These are phyloP conservation scores for Ophiocordyceps robertsii DNA, from an alignment of 2,329 filamentous ascomycete species.

Conservation along the genomic window DNA sequence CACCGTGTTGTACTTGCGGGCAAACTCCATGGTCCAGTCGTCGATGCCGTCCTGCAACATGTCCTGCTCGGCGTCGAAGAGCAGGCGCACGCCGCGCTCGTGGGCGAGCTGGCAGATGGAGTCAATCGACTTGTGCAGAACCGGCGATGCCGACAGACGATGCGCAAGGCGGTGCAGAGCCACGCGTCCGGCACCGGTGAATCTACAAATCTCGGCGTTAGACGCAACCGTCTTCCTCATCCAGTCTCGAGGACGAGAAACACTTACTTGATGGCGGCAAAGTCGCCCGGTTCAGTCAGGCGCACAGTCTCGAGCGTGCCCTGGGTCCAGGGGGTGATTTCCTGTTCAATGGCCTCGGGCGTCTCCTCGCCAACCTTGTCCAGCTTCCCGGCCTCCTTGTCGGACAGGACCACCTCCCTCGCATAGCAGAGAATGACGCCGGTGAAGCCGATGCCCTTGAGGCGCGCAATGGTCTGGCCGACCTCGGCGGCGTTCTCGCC, in stretches of 20 bases:
- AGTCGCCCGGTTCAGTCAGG: constrained; percentile 50
- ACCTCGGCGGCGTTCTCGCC: constrained; percentile 64
- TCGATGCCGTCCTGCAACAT: constrained; percentile 69
- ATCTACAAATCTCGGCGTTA: constrained; percentile 25
- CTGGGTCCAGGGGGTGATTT: constrained; percentile 57
- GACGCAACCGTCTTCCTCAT: neutral
- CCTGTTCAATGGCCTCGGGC: constrained; percentile 35
- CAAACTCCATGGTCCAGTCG: constrained; percentile 64
- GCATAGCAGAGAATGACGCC: constrained; percentile 81
- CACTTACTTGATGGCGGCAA: constrained; percentile 48
- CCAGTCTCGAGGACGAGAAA: too few species aligned
- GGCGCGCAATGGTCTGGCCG: constrained; percentile 42
- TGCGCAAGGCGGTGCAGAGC: constrained; percentile 55
- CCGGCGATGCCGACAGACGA: constrained; percentile 46
- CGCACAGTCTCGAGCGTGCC: constrained; percentile 63
- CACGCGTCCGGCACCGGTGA: constrained; percentile 69
- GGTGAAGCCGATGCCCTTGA: constrained; percentile 65
- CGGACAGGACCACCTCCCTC: constrained; percentile 60
- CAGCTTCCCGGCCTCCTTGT: constrained; percentile 33
- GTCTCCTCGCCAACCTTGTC: constrained; percentile 33
- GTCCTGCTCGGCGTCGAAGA: constrained; percentile 80
- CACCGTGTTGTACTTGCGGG: constrained; percentile 59
- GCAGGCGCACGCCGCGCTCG: constrained; percentile 54
- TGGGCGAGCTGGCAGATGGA: constrained; percentile 61
- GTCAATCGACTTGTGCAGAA: constrained; percentile 57